A percentile compares a stretch with the other conserved stretches of the same genome.
Evolutionary conservation across 2,329 filamentous ascomycete genomes (phyloP).

Genomic region (Tolypocladium tropicale): DNA sequence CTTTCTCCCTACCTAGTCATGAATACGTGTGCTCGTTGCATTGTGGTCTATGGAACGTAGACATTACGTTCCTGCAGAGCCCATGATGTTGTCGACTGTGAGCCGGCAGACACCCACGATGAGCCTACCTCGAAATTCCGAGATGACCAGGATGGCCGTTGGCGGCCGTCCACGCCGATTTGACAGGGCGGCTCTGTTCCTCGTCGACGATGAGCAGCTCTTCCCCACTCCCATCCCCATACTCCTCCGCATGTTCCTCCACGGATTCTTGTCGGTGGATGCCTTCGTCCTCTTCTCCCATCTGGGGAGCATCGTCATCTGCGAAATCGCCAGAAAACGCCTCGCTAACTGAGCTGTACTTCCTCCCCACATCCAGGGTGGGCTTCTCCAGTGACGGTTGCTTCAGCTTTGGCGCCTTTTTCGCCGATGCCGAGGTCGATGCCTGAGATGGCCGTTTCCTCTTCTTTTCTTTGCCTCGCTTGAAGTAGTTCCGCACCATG

Average conservation of each 20-base stretch:
- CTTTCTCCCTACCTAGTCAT: background rate
- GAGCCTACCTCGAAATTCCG: background rate
- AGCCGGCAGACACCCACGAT: background rate
- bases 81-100: too few relatives aligned
- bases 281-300: background rate
- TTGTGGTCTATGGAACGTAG: too few relatives aligned
- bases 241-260: background rate
- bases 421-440: background rate
- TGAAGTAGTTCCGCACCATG: conserved; percentile 31
- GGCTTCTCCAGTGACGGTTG: background rate
- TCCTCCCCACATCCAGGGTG: background rate
- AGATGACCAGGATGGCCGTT: background rate
- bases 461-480: conserved; percentile 14
- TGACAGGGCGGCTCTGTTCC: background rate
- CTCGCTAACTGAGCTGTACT: conserved; percentile 18
- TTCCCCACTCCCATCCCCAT: background rate
- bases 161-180: background rate
- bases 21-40: background rate
- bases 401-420: background rate
- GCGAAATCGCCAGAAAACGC: conserved; percentile 14
- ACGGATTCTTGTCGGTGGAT: background rate
- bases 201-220: background rate
- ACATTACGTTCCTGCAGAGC: too few relatives aligned
- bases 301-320: background rate
- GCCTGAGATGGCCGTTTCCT: conserved; percentile 1